phyloP scores from a whole-genome alignment of 2,329 filamentous ascomycete species.

The Beauveria pseudobassiana region DNA sequence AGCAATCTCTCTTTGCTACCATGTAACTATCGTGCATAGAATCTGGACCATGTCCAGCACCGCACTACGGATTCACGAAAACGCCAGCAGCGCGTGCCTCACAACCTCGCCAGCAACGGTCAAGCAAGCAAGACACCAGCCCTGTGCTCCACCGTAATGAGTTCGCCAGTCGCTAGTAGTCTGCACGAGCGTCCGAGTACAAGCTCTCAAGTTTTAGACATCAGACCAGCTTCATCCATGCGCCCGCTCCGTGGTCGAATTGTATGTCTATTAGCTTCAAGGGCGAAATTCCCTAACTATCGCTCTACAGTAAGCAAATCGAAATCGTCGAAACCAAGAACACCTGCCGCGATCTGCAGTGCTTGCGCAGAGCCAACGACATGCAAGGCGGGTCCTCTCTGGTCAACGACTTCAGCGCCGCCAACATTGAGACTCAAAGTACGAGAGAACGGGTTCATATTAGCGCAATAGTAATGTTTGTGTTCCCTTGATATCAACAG shows the following conservation, averaged over 20 bases:
- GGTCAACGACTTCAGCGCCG: not conserved
- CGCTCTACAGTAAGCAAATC: not conserved
- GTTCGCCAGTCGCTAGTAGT: not conserved
- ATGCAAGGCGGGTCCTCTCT: no score
- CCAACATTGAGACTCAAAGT: not conserved
- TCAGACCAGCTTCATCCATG: not conserved
- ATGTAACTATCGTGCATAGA: no score
- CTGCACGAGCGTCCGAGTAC: not conserved
- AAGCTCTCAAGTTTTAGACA: no score
- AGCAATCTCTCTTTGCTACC: not conserved
- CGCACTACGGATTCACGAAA: not conserved
- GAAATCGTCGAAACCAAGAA: not conserved
- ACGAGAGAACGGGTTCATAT: no score
- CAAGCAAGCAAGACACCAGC: slow-evolving; percentile 1
- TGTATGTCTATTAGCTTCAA: no score
- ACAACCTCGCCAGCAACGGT: not conserved
- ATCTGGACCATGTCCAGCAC: not conserved
- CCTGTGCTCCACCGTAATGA: not conserved
- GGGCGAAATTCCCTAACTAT: no score
- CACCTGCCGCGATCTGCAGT: no score
- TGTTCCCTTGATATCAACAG: not conserved
- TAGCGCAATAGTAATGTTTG: not conserved
- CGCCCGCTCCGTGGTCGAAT: not conserved
- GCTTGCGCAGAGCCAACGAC: no score
- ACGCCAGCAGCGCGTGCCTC: not conserved